Conservation (phyloP, 208 protist genomes). For the Trypanosomatidae sp. region DNA sequence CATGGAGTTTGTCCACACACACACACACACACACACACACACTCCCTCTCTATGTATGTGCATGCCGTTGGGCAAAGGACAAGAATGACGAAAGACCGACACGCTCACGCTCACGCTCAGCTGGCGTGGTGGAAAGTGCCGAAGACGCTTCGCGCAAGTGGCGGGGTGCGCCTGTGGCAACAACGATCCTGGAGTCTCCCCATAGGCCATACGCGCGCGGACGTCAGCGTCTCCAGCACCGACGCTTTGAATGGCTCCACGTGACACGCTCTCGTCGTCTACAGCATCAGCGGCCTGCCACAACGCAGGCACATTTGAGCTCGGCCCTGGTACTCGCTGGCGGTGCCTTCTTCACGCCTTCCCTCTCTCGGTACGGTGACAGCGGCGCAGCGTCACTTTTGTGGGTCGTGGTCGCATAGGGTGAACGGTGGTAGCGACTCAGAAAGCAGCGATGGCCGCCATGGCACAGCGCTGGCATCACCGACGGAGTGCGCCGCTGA, state of each 20-base stretch:
- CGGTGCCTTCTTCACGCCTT: too few relatives aligned
- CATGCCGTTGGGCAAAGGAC: neutral
- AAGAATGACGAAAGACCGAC: neutral
- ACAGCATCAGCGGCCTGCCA: too few relatives aligned
- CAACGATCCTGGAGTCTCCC: neutral
- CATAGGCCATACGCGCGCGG: neutral
- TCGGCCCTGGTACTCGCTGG: too few relatives aligned
- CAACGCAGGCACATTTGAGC: too few relatives aligned
- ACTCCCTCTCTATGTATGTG: neutral
- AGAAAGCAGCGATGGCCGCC: neutral
- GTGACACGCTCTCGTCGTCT: too few relatives aligned
- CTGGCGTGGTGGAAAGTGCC: neutral
- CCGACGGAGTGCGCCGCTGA: neutral
- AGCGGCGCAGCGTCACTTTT: too few relatives aligned
- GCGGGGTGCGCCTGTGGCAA: neutral
- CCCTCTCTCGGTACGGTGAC: too few relatives aligned
- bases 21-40: too few relatives aligned
- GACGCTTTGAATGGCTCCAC: too few relatives aligned
- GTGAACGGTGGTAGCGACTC: neutral
- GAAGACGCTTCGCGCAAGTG: neutral
- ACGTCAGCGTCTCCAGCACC: too few relatives aligned
- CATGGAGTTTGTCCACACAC: neutral
- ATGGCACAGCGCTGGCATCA: too few relatives aligned
- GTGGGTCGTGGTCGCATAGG: too few relatives aligned
- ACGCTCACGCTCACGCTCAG: neutral